Conservation (phyloP, 495 filamentous ascomycete species). For the Xylaria longipes region DNA sequence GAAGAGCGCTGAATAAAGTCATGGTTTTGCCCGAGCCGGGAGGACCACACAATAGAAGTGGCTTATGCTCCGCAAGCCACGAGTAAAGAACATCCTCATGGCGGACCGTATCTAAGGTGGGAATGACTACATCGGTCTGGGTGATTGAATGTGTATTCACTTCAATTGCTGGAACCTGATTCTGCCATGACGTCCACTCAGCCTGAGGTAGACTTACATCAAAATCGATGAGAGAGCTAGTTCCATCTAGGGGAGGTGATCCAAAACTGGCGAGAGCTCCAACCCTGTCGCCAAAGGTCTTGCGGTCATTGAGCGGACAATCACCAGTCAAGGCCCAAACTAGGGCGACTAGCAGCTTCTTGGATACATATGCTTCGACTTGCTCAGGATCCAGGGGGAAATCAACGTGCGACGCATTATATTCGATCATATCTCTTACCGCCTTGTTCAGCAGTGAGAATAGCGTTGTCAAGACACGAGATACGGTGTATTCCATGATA, state of each 20-base stretch:
- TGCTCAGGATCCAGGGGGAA: slow-evolving; percentile 91
- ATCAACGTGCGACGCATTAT: slow-evolving; percentile 91
- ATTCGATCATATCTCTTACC: slow-evolving; percentile 90
- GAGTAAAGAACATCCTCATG: slow-evolving; percentile 98
- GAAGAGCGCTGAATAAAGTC: slow-evolving; percentile 95
- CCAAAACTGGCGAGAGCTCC: slow-evolving; percentile 82
- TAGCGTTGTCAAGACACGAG: slow-evolving; percentile 87
- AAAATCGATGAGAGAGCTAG: slow-evolving; percentile 89
- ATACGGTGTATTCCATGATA: slow-evolving; percentile 97
- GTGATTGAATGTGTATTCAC: slow-evolving; percentile 97
- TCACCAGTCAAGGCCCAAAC: slow-evolving; percentile 97
- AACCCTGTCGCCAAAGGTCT: slow-evolving; percentile 83
- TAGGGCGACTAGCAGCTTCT: slow-evolving; percentile 88
- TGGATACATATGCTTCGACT: slow-evolving; percentile 85
- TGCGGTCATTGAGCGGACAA: slow-evolving; percentile 86
- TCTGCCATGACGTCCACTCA: slow-evolving; percentile 92
- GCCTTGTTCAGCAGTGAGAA: slow-evolving; percentile 95
- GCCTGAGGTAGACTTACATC: slow-evolving; percentile 85
- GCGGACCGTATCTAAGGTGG: slow-evolving; percentile 93
- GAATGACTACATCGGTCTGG: slow-evolving; percentile 97
- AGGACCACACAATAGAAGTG: slow-evolving; percentile 92
- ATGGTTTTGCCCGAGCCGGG: slow-evolving; percentile 99
- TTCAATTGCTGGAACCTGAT: slow-evolving; percentile 90
- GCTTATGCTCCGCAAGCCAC: slow-evolving; percentile 98
- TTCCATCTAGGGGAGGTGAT: slow-evolving; percentile 74